These are phyloP conservation scores for Lycium ferocissimum DNA, from an alignment of 257 asterid genomes.

Conservation along the genomic window DNA sequence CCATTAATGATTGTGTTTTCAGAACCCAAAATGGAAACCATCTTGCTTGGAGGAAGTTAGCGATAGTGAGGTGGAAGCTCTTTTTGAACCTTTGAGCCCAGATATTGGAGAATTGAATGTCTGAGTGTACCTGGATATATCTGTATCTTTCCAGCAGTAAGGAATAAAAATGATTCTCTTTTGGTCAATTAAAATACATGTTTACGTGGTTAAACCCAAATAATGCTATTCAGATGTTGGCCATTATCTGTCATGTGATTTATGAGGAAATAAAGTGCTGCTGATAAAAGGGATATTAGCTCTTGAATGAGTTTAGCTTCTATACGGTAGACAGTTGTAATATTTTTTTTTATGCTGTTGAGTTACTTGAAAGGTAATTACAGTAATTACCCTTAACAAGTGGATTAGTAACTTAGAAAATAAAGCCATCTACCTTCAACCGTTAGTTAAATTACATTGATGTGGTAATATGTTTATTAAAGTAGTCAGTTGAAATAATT, in stretches of 20 bases:
- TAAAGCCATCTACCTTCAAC: too few species aligned
- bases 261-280: not conserved
- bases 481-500: too few species aligned
- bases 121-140: slow-evolving; percentile 36
- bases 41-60: slow-evolving; percentile 75
- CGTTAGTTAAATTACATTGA: too few species aligned
- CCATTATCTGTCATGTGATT: not conserved
- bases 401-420: too few species aligned
- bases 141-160: not conserved
- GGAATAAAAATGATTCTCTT: not conserved
- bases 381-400: too few species aligned
- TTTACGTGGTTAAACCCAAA: not conserved
- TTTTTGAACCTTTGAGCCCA: slow-evolving; percentile 68
- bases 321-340: too few species aligned
- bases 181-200: not conserved
- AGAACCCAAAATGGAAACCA: slow-evolving; percentile 96
- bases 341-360: too few species aligned
- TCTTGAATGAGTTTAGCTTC: too few species aligned
- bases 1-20: slow-evolving; percentile 30
- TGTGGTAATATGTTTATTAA: too few species aligned
- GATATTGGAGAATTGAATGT: slow-evolving; percentile 64
- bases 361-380: too few species aligned
- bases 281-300: not conserved
- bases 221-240: not conserved
- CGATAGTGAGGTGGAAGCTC: slow-evolving; percentile 64